phyloP scores from a whole-genome alignment of 257 asterid genomes.

The Avicennia marina region DNA sequence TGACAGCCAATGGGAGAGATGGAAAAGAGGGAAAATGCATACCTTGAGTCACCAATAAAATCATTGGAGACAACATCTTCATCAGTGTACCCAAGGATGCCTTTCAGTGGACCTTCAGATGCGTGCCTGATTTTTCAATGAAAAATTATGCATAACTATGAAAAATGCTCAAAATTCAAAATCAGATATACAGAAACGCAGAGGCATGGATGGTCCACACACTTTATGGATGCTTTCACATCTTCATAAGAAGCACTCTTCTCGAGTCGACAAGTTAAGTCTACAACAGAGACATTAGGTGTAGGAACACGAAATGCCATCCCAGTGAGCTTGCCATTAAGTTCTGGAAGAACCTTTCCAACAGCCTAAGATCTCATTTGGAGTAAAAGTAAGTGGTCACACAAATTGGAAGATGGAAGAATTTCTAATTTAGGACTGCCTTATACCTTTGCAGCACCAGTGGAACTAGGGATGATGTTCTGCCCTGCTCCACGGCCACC shows the following conservation, averaged over 20 bases:
- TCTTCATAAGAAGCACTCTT: conserved; percentile 92
- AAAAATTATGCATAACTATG: conserved; percentile 8
- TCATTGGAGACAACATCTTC: conserved; percentile 99
- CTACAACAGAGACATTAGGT: conserved; percentile 95
- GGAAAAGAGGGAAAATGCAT: conserved; percentile 7
- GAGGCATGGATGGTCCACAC: conserved; percentile 28
- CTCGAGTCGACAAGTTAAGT: conserved; percentile 87
- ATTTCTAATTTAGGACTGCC: background rate
- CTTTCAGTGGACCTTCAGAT: conserved; percentile 81
- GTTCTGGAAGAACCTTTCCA: conserved; percentile 97
- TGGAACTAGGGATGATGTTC: conserved; percentile 97
- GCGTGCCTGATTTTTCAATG: too few species aligned
- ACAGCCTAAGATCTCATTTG: conserved; percentile 61
- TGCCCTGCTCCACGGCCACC: conserved; percentile 99
- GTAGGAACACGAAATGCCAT: conserved; percentile 99
- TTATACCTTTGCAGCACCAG: conserved; percentile 99
- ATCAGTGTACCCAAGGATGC: conserved; percentile 97
- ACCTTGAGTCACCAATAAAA: conserved; percentile 96
- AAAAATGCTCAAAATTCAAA: too few species aligned
- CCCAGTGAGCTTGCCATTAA: conserved; percentile 95
- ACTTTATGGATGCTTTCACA: conserved; percentile 92
- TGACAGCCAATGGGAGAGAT: too few species aligned
- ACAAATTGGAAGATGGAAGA: background rate
- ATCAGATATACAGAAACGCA: too few species aligned
- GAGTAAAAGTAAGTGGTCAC: background rate